Evolutionary conservation across 371 early-diverging fungal genomes (phyloP), one percentile per base, ranked within the genome.

Genomic region (Aphelidium insulamus): DNA sequence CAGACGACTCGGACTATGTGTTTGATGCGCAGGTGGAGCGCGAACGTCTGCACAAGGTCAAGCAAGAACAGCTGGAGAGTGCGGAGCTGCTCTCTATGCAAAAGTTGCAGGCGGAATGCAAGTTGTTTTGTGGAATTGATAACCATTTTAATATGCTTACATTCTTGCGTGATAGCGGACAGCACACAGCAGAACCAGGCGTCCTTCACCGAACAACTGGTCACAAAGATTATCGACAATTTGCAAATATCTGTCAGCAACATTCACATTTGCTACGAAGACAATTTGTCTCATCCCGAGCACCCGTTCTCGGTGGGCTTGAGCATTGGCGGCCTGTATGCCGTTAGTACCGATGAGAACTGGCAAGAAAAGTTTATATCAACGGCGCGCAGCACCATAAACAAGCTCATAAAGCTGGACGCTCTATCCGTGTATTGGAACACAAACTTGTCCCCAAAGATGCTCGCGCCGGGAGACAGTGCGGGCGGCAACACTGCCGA

Each of bases 231-330:
- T 17, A 67, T 94, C 6, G 91, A 97, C 44, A 97, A 97, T 42
- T 48, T 97, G 24, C 92, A 97, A 41, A 66, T 97, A 9, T 73
- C 80, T 4, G 81, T 97, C 36, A 72, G 77, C 28, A 85, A 86
- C 50, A 92, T 97, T 32, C 94, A 94, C 49, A 57, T 97, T 30
- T 63, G 90, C 21, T 97, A 85, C 45, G 92, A 88, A 44, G 97
- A 97, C 52, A 55, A 61, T 33, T 43, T 71, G 29, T 77, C 77
- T 21, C 63, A 69, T 38, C 71, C 75, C 3, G 59, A 63, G 48
- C 71, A 69, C 23, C 76, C 76, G 21, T 83, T 92, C 52, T 72
- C 86, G 0, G 67, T 82, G 21, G 97, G 94, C n/a, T 44, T 88
- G 21, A 90, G 90, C 0, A 52, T 95, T 8, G 66, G 66, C 15